Conservation (phyloP, 352 stramenopile species). For the Pythium myriotylum region DNA sequence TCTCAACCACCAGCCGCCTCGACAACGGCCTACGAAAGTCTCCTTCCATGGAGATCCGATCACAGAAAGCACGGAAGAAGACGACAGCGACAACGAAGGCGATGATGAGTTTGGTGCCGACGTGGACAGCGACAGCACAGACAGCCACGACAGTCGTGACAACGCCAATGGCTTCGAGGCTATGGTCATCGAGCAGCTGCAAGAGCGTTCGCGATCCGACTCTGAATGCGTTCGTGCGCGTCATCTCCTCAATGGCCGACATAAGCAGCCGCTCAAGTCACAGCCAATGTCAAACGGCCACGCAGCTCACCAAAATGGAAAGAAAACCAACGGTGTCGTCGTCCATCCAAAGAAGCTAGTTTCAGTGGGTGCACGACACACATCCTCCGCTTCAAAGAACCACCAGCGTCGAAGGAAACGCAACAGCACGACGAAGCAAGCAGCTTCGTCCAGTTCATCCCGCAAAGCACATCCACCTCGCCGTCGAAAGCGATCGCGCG, state of each 20-base stretch:
- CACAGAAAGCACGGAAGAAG: conserved; percentile 21
- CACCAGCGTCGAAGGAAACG: not conserved
- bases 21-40: conserved; percentile 29
- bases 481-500: conserved; percentile 6
- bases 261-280: not conserved
- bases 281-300: not conserved
- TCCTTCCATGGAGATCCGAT: conserved; percentile 24
- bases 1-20: conserved; percentile 67
- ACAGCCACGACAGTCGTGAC: conserved; percentile 19
- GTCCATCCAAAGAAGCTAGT: conserved; percentile 18
- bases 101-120: conserved; percentile 30
- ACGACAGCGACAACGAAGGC: conserved; percentile 22
- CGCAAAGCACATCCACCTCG: conserved; percentile 9
- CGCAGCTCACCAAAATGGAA: not conserved
- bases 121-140: conserved; percentile 32
- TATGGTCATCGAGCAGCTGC: conserved; percentile 22
- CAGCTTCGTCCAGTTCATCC: not conserved
- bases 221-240: conserved; percentile 26
- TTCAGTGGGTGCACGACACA: not conserved
- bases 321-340: conserved; percentile 17
- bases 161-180: conserved; percentile 26
- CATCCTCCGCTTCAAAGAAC: not conserved
- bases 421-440: not conserved
- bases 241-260: conserved; percentile 10
- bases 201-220: conserved; percentile 29